These are phyloP conservation scores for Chondrus crispus DNA, from an alignment of 23 red algal species.

Conservation along the genomic window DNA sequence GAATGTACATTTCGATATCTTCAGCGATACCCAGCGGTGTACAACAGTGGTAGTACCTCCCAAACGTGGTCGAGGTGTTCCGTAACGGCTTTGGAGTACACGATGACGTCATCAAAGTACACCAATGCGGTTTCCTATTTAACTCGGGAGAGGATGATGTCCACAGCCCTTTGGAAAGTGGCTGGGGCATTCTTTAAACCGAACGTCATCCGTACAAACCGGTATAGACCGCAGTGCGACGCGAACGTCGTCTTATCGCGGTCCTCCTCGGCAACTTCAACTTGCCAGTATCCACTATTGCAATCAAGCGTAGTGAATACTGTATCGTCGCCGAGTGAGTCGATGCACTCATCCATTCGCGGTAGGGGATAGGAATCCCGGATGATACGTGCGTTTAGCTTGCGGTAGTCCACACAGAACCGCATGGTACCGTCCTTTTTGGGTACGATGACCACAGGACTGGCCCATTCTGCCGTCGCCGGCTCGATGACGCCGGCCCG, in stretches of 20 bases:
- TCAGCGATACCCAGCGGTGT: too few species aligned
- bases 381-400: background rate
- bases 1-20: too few species aligned
- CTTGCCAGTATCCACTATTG: slow-evolving; percentile 7
- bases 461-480: background rate
- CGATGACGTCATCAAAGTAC: slow-evolving; percentile 34
- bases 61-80: background rate
- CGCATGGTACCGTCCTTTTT: background rate
- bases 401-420: slow-evolving; percentile 10
- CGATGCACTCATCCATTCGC: slow-evolving; percentile 22
- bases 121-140: background rate
- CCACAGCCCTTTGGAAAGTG: slow-evolving; percentile 20
- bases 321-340: background rate
- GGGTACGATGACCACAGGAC: background rate
- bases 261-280: background rate
- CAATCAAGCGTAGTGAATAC: background rate
- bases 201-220: slow-evolving; percentile 11
- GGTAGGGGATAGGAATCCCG: background rate
- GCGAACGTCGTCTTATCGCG: background rate
- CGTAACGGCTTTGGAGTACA: background rate
- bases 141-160: slow-evolving; percentile 1
- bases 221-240: background rate
- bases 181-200: background rate
- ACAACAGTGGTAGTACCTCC: too few species aligned
- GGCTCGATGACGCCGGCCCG: background rate